phyloP scores from a whole-genome alignment of 148 eudicot species.

The Beta vulgaris region DNA sequence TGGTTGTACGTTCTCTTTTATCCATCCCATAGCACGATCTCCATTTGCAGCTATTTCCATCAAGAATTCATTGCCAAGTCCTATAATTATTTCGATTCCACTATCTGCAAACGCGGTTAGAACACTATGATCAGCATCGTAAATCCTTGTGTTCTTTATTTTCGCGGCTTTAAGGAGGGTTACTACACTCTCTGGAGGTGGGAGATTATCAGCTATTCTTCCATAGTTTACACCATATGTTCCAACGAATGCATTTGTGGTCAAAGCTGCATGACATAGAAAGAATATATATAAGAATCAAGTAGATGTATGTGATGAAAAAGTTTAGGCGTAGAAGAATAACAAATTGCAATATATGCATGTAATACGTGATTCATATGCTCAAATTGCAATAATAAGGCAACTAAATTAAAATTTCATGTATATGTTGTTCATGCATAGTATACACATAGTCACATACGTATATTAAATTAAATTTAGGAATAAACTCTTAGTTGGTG shows the following conservation, averaged over 20 bases:
- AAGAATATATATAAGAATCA: background rate
- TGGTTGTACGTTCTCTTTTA: conserved; percentile 65
- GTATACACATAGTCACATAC: too few relatives aligned
- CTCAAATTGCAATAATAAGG: background rate
- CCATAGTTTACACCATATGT: conserved; percentile 84
- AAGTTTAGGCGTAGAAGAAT: background rate
- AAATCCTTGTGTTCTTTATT: conserved; percentile 67
- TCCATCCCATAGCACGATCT: conserved; percentile 60
- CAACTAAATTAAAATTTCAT: background rate
- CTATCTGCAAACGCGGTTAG: conserved; percentile 57
- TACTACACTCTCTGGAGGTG: conserved; percentile 60
- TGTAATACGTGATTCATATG: background rate
- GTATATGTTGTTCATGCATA: too few relatives aligned
- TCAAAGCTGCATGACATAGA: conserved; percentile 6
- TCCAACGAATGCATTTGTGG: conserved; percentile 49
- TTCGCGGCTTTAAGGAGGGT: conserved; percentile 59
- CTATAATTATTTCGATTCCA: conserved; percentile 58
- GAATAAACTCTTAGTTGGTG: too few relatives aligned
- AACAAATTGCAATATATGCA: background rate
- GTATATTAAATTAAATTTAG: too few relatives aligned
- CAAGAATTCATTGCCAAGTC: conserved; percentile 54
- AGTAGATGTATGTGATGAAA: background rate
- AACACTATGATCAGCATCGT: conserved; percentile 68
- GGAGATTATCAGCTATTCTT: conserved; percentile 65
- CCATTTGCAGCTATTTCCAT: conserved; percentile 55